Percentiles rank a stretch among this genome's conserved stretches.
phyloP scores from a whole-genome alignment of 768 basidiomycete species.

The Cystofilobasidium ferigula region DNA sequence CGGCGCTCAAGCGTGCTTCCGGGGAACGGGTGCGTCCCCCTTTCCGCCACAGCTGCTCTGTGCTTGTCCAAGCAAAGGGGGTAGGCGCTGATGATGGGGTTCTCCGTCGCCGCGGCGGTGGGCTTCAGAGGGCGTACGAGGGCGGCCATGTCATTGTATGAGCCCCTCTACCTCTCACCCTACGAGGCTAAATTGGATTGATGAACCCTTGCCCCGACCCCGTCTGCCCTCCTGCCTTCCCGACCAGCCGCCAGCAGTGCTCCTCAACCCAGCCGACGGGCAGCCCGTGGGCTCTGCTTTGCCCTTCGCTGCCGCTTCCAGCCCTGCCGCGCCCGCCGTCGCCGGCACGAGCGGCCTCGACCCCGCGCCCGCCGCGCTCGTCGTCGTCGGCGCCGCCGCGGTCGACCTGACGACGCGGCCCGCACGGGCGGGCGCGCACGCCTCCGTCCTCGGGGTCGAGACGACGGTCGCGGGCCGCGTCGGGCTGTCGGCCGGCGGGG shows the following conservation, averaged over 20 bases:
- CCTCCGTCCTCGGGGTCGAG: conserved; percentile 41
- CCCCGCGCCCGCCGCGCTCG: conserved; percentile 38
- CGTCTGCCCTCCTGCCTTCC: conserved; percentile 1
- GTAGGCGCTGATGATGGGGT: no score
- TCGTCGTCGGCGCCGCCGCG: conserved; percentile 77
- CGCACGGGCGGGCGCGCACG: not conserved
- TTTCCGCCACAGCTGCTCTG: not conserved
- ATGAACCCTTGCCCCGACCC: not conserved
- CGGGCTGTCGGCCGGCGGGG: conserved; percentile 53
- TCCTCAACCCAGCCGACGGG: no score
- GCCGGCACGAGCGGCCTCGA: no score
- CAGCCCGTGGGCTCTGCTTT: no score
- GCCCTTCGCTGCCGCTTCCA: not conserved
- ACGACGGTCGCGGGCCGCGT: conserved; percentile 47
- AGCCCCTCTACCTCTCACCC: not conserved
- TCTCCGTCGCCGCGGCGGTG: no score
- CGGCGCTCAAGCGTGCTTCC: conserved; percentile 12
- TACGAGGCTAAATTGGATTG: no score
- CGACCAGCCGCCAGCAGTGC: not conserved
- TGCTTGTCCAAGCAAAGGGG: no score
- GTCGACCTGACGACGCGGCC: conserved; percentile 47
- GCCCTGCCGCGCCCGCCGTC: not conserved
- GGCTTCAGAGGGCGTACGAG: not conserved
- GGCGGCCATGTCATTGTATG: conserved; percentile 4
- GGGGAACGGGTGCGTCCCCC: not conserved